Evolutionary conservation across 129 eudicot species (phyloP).

Genomic region (Flaveria ramosissima): DNA sequence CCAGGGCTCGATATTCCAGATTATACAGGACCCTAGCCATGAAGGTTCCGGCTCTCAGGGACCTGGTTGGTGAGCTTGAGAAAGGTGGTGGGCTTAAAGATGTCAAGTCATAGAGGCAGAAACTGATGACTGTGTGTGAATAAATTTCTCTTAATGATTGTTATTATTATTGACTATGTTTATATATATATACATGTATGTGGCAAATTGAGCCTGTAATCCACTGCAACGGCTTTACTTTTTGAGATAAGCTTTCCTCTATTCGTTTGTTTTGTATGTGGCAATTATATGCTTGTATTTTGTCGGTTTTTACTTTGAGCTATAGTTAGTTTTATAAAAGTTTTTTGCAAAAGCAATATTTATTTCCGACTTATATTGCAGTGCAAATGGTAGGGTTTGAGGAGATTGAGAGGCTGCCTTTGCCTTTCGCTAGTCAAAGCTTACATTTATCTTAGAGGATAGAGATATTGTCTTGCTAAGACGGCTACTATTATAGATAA

Average conservation of each 20-base stretch:
- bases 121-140: slow-evolving; percentile 10
- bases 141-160: background rate
- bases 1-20: slow-evolving; percentile 90
- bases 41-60: slow-evolving; percentile 97
- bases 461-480: no score
- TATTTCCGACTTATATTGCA: no score
- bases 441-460: no score
- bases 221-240: slow-evolving; percentile 23
- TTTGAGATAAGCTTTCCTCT: slow-evolving; percentile 1
- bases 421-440: no score
- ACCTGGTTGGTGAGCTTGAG: slow-evolving; percentile 93
- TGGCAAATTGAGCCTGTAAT: slow-evolving; percentile 32
- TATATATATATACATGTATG: slow-evolving; percentile 29
- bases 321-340: no score
- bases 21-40: slow-evolving; percentile 90
- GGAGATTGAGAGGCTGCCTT: no score
- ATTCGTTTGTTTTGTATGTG: background rate
- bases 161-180: slow-evolving; percentile 15
- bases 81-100: slow-evolving; percentile 92
- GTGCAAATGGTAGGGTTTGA: no score
- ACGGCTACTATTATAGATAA: no score
- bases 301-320: no score
- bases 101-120: slow-evolving; percentile 48
- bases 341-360: no score
- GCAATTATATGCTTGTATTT: no score